These are phyloP conservation scores for Myxozyma neotropica DNA, from an alignment of 805 yeast species.

Conservation along the genomic window DNA sequence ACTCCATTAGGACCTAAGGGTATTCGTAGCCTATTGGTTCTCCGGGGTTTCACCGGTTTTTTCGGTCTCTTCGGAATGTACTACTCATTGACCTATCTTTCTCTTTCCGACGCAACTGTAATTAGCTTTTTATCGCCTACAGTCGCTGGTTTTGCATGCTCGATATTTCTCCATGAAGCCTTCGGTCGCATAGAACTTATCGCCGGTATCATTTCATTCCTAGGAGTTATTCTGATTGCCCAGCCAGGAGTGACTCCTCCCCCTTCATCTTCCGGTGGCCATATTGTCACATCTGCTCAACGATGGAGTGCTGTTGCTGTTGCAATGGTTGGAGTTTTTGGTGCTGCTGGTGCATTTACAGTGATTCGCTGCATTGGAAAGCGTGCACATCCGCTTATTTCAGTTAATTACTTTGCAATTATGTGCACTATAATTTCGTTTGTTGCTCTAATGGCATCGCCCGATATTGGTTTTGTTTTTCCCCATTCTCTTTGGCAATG, in stretches of 20 bases:
- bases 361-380: conserved; percentile 74
- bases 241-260: conserved; percentile 53
- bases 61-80: conserved; percentile 80
- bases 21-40: conserved; percentile 54
- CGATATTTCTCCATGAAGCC: conserved; percentile 63
- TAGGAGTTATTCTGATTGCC: conserved; percentile 80
- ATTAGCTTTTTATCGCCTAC: conserved; percentile 79
- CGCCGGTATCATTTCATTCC: conserved; percentile 67
- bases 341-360: conserved; percentile 70
- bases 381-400: conserved; percentile 75
- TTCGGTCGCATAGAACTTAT: conserved; percentile 67
- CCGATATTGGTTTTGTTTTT: conserved; percentile 59
- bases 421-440: conserved; percentile 59
- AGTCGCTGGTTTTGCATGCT: conserved; percentile 73
- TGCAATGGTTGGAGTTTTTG: conserved; percentile 67
- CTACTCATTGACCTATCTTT: conserved; percentile 68
- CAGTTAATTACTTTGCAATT: conserved; percentile 76
- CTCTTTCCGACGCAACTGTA: conserved; percentile 79
- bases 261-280: conserved; percentile 33
- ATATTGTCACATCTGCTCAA: conserved; percentile 54
- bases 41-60: conserved; percentile 75
- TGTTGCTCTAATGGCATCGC: conserved; percentile 55
- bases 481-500: conserved; percentile 70
- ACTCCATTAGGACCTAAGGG: conserved; percentile 72
- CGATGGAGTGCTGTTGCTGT: conserved; percentile 64